Evolutionary conservation across 495 filamentous ascomycete species (phyloP).

Genomic region (Apiosordaria backusii): DNA sequence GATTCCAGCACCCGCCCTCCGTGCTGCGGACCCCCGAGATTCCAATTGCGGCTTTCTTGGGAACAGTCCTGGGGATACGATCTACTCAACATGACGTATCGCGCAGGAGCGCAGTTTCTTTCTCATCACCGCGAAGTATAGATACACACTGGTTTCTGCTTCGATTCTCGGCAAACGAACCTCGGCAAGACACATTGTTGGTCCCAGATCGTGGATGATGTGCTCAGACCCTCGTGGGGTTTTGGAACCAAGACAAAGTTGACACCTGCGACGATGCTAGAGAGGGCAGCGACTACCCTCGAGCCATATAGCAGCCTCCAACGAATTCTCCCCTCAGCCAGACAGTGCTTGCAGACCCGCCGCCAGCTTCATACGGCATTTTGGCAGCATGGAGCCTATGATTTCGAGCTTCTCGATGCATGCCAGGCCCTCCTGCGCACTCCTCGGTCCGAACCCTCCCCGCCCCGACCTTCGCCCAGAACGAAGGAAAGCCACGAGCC

Average conservation of each 20-base stretch:
- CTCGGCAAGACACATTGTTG: background rate
- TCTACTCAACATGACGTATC: constrained; percentile 2
- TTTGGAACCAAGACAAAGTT: constrained; percentile 11
- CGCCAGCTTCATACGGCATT: constrained; percentile 62
- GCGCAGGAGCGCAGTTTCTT: constrained; percentile 1
- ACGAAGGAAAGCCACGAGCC: constrained; percentile 23
- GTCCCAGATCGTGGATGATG: constrained; percentile 8
- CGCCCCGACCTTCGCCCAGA: constrained; percentile 13
- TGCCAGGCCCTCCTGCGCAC: constrained; percentile 42
- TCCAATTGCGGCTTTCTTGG: background rate
- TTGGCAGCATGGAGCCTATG: constrained; percentile 60
- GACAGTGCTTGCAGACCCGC: constrained; percentile 51
- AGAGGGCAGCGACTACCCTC: constrained; percentile 74
- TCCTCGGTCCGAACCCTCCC: constrained; percentile 10
- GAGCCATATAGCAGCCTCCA: constrained; percentile 67
- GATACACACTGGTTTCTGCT: background rate
- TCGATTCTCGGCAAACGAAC: background rate
- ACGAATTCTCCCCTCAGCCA: constrained; percentile 58
- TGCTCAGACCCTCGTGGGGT: background rate
- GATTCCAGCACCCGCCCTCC: background rate
- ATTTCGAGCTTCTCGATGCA: constrained; percentile 52
- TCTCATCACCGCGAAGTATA: background rate
- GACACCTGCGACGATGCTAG: constrained; percentile 60
- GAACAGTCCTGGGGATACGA: background rate
- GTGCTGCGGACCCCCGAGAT: background rate